A percentile compares a stretch with the other conserved stretches of the same genome.
These are phyloP conservation scores for Suillus placidus DNA, from an alignment of 768 basidiomycete genomes.

Conservation along the genomic window DNA sequence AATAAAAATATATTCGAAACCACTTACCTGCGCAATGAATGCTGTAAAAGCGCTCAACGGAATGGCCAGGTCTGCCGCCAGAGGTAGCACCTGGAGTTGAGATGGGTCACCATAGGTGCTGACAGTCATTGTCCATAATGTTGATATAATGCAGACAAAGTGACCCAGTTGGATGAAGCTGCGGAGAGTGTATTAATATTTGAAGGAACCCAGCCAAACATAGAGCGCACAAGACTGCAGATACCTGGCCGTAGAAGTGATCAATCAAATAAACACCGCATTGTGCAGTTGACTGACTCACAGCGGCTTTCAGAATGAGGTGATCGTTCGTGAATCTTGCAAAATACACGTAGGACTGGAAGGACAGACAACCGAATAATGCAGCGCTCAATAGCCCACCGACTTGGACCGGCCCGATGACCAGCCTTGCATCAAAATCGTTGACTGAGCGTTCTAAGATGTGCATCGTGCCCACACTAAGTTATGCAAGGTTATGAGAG, in stretches of 20 bases:
- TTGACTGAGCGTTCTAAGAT: not conserved
- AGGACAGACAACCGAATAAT: conserved; percentile 17
- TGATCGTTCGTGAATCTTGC: conserved; percentile 11
- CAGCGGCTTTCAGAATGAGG: conserved; percentile 1
- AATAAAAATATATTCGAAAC: not conserved
- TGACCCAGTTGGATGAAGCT: conserved; percentile 9
- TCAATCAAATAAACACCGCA: not conserved
- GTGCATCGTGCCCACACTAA: not conserved
- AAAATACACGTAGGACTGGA: conserved; percentile 18
- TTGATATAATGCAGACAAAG: conserved; percentile 4
- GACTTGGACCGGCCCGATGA: conserved; percentile 20
- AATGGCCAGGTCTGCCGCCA: conserved; percentile 6
- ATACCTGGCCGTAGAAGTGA: conserved; percentile 4
- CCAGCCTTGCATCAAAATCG: not conserved
- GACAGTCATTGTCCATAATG: conserved; percentile 11
- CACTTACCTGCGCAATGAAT: conserved; percentile 7
- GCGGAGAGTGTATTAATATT: not conserved
- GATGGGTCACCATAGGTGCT: conserved; percentile 1
- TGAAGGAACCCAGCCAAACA: not conserved
- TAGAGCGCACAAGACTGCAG: not conserved
- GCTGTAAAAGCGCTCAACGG: not conserved
- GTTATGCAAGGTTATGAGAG: not conserved
- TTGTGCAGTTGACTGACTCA: not conserved
- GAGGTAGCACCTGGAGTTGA: not conserved
- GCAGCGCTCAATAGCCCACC: conserved; percentile 14